phyloP scores from a whole-genome alignment of 164 flowering plant species.

The Vitis rupestris region DNA sequence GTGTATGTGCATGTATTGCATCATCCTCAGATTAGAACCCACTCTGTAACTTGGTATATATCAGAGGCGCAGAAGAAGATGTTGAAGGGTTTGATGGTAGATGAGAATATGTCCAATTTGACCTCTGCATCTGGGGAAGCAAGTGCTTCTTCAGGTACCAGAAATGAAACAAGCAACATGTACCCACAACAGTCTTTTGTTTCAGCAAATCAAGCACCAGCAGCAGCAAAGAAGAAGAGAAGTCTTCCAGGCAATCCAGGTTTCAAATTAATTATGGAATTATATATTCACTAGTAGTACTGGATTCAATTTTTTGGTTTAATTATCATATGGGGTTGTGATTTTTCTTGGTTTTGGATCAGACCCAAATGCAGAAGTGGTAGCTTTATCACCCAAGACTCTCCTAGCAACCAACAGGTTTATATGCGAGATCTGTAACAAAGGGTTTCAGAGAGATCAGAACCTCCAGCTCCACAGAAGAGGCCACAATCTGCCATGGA shows the following conservation, averaged over 20 bases:
- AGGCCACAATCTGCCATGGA: slow-evolving; percentile 37
- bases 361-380: slow-evolving; percentile 33
- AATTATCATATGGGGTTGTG: neutral
- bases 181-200: slow-evolving; percentile 12
- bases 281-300: neutral
- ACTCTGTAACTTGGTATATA: neutral
- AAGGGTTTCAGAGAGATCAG: slow-evolving; percentile 29
- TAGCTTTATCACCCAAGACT: slow-evolving; percentile 28
- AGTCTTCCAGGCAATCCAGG: slow-evolving; percentile 46
- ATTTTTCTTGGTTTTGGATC: slow-evolving; percentile 4
- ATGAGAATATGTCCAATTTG: slow-evolving; percentile 35
- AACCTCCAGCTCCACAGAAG: slow-evolving; percentile 32
- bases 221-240: slow-evolving; percentile 33
- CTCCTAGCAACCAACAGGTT: slow-evolving; percentile 24
- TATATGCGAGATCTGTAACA: slow-evolving; percentile 27
- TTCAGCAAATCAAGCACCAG: slow-evolving; percentile 20
- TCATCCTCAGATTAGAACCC: slow-evolving; percentile 3
- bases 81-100: slow-evolving; percentile 23
- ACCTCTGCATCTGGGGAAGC: slow-evolving; percentile 35
- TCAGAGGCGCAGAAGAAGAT: slow-evolving; percentile 7
- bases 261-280: neutral
- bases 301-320: neutral
- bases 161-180: slow-evolving; percentile 15
- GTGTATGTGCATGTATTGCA: neutral
- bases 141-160: slow-evolving; percentile 25